Conservation (phyloP, 2,329 filamentous ascomycete genomes). For the Dactylonectria estremocensis region DNA sequence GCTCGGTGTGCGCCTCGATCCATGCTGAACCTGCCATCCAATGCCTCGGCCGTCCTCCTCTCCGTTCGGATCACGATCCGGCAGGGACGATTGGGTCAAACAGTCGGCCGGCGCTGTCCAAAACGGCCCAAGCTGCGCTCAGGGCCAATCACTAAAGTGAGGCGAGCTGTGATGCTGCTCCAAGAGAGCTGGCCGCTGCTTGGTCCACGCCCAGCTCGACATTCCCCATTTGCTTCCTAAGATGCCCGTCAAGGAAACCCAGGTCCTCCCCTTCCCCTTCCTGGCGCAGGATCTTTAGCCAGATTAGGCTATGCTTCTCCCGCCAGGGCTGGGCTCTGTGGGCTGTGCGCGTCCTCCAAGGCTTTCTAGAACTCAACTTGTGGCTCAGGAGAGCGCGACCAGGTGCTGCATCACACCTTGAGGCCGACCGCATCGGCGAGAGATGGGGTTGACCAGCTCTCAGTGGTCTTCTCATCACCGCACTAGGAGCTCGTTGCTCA, state of each 20-base stretch:
- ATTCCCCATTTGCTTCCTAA: constrained; percentile 39
- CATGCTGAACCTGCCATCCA: constrained; percentile 38
- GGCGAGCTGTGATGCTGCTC: constrained; percentile 42
- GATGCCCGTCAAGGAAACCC: constrained; percentile 40
- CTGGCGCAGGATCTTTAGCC: constrained; percentile 40
- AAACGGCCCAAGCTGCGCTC: constrained; percentile 44
- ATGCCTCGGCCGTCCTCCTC: constrained; percentile 22
- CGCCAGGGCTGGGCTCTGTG: constrained; percentile 30
- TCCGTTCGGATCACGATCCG: constrained; percentile 45
- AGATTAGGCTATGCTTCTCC: constrained; percentile 37
- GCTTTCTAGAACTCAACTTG: constrained; percentile 40
- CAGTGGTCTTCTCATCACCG: constrained; percentile 40
- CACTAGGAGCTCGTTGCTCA: constrained; percentile 39
- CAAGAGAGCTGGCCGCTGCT: constrained; percentile 40
- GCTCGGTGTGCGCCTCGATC: constrained; percentile 45
- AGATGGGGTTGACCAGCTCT: constrained; percentile 35
- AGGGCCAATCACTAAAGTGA: constrained; percentile 47
- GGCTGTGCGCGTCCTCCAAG: constrained; percentile 39
- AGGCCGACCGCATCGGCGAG: constrained; percentile 35
- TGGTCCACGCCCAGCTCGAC: constrained; percentile 34
- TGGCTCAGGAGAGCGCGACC: constrained; percentile 36
- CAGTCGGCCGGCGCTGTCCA: constrained; percentile 42
- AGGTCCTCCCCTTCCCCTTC: constrained; percentile 34
- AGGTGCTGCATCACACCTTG: constrained; percentile 44
- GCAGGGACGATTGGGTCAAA: constrained; percentile 47